Base-by-base conservation (phyloP, 2,329 filamentous ascomycete genomes). In the Colletotrichum lini region DNA sequence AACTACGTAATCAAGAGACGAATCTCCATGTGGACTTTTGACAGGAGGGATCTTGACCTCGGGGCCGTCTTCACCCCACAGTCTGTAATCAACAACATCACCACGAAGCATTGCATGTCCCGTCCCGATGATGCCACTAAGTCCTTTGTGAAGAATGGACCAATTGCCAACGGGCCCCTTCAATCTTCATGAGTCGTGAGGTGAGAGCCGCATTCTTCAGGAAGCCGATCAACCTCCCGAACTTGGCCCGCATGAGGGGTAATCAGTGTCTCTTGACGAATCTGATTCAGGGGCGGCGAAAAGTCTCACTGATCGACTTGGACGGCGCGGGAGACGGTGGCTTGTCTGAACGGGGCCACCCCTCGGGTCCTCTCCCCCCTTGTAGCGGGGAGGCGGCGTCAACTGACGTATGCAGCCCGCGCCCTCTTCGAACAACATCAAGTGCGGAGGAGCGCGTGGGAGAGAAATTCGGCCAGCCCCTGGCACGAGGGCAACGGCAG, bases 401-500 rank as follows among this genome's bases (percentile, higher is more conserved):
- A 61, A 62, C 62, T 58, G 68, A 71, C 57, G 68, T 62, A 53
- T 23, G 35, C 18, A 64, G 50, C 18, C 38, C 23, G 52, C 50
- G 68, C 26, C 50, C 38, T 23, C 47, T 15, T 26, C 38, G 30
- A 18, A 30, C 38, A 54, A 45, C 18, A 50, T 26, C 61, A 45
- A 56, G 40, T 47, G 23, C 50, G 40, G 61, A 56, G 56, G 49
- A 45, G 40, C 50, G 61, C 61, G 61, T 64, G 61, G 49, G 38
- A 64, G 21, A 30, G 49, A 13, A 12, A 4, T 10, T 5, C 18
- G 49, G 38, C 52, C 49, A n/a, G 66, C 60, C 21, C 52, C 16
- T 57, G 66, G 60, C 64, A 70, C 63, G 67, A 66, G 67, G 49
- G 67, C 44, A 66, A 67, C 49, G 67, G 67, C 63, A 56, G 60